Percentiles rank a stretch among this genome's conserved stretches.
Conservation (phyloP, 441 rosid genomes). For the Sinapis alba region DNA sequence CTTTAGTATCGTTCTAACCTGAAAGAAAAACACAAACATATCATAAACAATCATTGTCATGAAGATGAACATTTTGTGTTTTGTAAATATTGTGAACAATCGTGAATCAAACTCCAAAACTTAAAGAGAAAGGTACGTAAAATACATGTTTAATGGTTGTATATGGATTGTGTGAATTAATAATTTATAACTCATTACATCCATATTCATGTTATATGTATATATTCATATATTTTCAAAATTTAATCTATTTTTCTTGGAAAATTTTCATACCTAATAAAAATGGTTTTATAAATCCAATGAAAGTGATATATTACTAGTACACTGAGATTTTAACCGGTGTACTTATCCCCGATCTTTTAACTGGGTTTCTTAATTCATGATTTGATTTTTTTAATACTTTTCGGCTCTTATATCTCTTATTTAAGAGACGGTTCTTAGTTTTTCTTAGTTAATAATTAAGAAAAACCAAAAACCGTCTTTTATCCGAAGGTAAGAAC, state of each 20-base stretch:
- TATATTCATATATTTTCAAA: background rate
- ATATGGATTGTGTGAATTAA: background rate
- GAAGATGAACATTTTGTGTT: background rate
- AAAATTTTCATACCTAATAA: background rate
- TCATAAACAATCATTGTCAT: background rate
- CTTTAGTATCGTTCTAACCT: constrained; percentile 77
- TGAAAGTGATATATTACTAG: background rate
- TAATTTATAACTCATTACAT: background rate
- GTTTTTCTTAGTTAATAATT: too few relatives aligned
- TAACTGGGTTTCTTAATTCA: too few relatives aligned
- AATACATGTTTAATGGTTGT: background rate
- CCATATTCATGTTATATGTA: background rate
- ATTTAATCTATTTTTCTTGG: background rate
- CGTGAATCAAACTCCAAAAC: too few relatives aligned
- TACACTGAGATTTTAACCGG: too few relatives aligned
- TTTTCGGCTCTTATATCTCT: too few relatives aligned
- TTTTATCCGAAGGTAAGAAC: too few relatives aligned
- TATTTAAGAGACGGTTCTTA: too few relatives aligned
- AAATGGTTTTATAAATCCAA: background rate
- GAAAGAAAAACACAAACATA: constrained; percentile 27
- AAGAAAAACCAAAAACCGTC: too few relatives aligned
- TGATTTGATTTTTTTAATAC: too few relatives aligned
- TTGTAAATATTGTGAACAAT: background rate
- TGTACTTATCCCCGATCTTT: too few relatives aligned
- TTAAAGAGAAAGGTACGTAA: too few relatives aligned